phyloP scores from a whole-genome alignment of 495 filamentous ascomycete species.

The Hypoxylon rickii region DNA sequence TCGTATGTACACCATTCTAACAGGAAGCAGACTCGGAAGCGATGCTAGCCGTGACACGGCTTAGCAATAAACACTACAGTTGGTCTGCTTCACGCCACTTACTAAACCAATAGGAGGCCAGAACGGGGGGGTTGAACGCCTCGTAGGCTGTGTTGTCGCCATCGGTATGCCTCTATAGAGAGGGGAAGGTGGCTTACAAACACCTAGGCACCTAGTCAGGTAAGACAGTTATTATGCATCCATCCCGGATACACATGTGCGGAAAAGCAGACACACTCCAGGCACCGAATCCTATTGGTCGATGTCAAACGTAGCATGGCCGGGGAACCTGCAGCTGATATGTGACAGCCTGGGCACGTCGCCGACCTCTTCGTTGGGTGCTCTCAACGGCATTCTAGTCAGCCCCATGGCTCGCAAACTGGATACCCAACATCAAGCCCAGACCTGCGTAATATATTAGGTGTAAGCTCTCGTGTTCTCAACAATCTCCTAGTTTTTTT shows the following conservation, averaged over 20 bases:
- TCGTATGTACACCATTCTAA: no score
- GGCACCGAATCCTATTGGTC: no score
- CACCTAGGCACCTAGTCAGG: no score
- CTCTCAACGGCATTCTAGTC: background rate
- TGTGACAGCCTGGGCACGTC: background rate
- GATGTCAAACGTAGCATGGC: no score
- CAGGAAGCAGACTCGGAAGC: background rate
- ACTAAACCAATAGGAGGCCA: background rate
- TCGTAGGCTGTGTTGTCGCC: background rate
- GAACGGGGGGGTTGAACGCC: background rate
- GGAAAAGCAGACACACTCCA: no score
- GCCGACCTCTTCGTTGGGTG: background rate
- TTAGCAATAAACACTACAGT: background rate
- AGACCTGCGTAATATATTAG: background rate
- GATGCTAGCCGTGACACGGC: background rate
- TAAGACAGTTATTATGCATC: no score
- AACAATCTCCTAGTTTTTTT: no score
- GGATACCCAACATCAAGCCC: no score
- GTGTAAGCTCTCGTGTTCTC: background rate
- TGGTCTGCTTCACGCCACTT: background rate
- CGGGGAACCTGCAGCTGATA: background rate
- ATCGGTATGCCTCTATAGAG: background rate
- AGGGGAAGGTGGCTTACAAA: no score
- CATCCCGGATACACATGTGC: no score
- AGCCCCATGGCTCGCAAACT: background rate